phyloP scores from a whole-genome alignment of 2,329 filamentous ascomycete genomes.

The Sporothrix brunneoviolacea region DNA sequence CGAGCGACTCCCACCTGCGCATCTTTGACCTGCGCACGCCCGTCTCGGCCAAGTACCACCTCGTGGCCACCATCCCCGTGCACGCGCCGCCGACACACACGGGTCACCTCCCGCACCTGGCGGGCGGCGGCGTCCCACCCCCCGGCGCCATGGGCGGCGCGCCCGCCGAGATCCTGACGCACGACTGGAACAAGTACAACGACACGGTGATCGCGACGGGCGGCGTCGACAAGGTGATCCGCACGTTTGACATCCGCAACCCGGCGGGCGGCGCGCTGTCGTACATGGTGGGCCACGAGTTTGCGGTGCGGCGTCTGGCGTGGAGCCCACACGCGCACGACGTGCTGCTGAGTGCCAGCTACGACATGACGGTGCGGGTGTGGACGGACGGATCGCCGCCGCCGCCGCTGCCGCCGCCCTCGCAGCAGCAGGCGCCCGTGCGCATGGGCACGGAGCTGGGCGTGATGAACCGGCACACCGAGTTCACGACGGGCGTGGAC shows the following conservation, averaged over 20 bases:
- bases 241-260: constrained; percentile 84
- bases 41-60: constrained; percentile 77
- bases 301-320: constrained; percentile 75
- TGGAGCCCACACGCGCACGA: constrained; percentile 96
- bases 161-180: constrained; percentile 82
- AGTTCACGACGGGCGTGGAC: constrained; percentile 93
- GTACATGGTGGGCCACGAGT: constrained; percentile 78
- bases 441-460: constrained; percentile 66
- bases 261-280: constrained; percentile 65
- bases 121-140: constrained; percentile 15
- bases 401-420: constrained; percentile 15
- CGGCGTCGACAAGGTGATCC: constrained; percentile 79
- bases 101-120: constrained; percentile 21
- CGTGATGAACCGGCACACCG: constrained; percentile 85
- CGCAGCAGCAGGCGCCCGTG: constrained; percentile 24
- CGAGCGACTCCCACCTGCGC: constrained; percentile 80
- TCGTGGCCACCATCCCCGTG: constrained; percentile 75
- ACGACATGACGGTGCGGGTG: constrained; percentile 94
- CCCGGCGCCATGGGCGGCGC: constrained; percentile 34
- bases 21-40: constrained; percentile 90
- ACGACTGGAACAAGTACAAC: constrained; percentile 99
- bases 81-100: constrained; percentile 54
- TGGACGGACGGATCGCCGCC: constrained; percentile 69
- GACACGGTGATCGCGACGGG: constrained; percentile 77
- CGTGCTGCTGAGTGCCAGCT: constrained; percentile 79